phyloP scores from a whole-genome alignment of 1,284 basidiomycete species.

The Ustilago trichophora region DNA sequence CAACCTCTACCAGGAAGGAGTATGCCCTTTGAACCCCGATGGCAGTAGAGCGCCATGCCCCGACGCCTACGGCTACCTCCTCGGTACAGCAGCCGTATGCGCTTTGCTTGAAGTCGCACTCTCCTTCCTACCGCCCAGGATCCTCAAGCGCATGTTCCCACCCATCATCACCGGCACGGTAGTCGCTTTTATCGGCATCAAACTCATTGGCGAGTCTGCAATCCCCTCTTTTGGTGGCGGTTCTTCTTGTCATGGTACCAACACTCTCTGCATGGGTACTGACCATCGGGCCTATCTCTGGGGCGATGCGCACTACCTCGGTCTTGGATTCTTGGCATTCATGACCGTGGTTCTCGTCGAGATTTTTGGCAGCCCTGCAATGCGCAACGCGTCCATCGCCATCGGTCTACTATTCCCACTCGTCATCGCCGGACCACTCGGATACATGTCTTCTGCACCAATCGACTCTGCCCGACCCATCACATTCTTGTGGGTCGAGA shows the following conservation, averaged over 20 bases:
- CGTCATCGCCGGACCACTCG: slow-evolving; percentile 50
- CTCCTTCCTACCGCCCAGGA: slow-evolving; percentile 74
- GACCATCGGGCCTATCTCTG: slow-evolving; percentile 73
- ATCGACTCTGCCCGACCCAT: slow-evolving; percentile 50
- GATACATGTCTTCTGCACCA: slow-evolving; percentile 44
- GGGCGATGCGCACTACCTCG: slow-evolving; percentile 83
- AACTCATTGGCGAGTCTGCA: slow-evolving; percentile 78
- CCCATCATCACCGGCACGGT: slow-evolving; percentile 76
- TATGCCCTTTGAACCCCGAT: slow-evolving; percentile 75
- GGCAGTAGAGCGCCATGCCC: slow-evolving; percentile 75
- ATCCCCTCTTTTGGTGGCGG: slow-evolving; percentile 84
- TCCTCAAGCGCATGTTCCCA: slow-evolving; percentile 78
- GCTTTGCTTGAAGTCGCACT: slow-evolving; percentile 82
- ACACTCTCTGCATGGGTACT: slow-evolving; percentile 70
- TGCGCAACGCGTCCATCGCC: slow-evolving; percentile 73
- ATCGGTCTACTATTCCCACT: slow-evolving; percentile 61
- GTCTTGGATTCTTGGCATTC: slow-evolving; percentile 85
- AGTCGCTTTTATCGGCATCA: slow-evolving; percentile 73
- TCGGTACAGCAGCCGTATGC: slow-evolving; percentile 80
- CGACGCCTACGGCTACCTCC: slow-evolving; percentile 67
- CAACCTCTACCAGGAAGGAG: slow-evolving; percentile 80
- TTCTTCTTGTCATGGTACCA: slow-evolving; percentile 71
- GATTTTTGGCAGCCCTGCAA: slow-evolving; percentile 78
- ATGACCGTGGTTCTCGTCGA: slow-evolving; percentile 77
- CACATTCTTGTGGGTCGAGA: slow-evolving; percentile 73